Evolutionary conservation across 768 basidiomycete species (phyloP).

Genomic region (Pilatotrama ljubarskyi): DNA sequence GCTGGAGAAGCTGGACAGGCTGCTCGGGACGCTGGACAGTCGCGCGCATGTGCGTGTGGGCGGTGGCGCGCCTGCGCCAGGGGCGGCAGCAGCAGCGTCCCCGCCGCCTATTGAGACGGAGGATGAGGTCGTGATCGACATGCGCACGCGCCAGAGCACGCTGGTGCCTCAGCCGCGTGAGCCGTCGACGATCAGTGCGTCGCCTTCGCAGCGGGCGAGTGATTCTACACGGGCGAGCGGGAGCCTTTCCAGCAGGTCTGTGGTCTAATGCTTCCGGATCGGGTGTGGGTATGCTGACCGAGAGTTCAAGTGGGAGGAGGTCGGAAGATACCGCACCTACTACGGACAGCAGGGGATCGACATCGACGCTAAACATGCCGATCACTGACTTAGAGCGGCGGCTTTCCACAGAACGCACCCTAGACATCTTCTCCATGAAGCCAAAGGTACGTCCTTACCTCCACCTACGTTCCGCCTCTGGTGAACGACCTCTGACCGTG

Average conservation of each 20-base stretch:
- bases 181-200: conserved; percentile 1
- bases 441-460: conserved; percentile 68
- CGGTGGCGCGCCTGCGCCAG: conserved; percentile 13
- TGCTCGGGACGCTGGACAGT: conserved; percentile 68
- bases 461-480: conserved; percentile 1
- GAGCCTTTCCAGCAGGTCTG: conserved; percentile 61
- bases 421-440: conserved; percentile 96
- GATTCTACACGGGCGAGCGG: conserved; percentile 30
- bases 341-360: conserved; percentile 52
- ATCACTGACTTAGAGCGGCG: conserved; percentile 80
- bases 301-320: conserved; percentile 48
- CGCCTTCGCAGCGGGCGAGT: conserved; percentile 27
- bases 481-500: conserved; percentile 3
- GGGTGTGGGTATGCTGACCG: not conserved
- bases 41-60: conserved; percentile 58
- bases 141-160: conserved; percentile 40
- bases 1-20: conserved; percentile 72
- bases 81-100: conserved; percentile 11
- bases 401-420: conserved; percentile 71
- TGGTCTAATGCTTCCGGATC: conserved; percentile 3
- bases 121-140: conserved; percentile 61
- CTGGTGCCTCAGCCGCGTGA: conserved; percentile 12
- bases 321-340: conserved; percentile 62
- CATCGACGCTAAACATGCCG: conserved; percentile 53
- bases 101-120: conserved; percentile 38